Evolutionary conservation across 2,329 filamentous ascomycete species (phyloP), one percentile per base, ranked within the genome.

Genomic region (Penicillium polonicum): DNA sequence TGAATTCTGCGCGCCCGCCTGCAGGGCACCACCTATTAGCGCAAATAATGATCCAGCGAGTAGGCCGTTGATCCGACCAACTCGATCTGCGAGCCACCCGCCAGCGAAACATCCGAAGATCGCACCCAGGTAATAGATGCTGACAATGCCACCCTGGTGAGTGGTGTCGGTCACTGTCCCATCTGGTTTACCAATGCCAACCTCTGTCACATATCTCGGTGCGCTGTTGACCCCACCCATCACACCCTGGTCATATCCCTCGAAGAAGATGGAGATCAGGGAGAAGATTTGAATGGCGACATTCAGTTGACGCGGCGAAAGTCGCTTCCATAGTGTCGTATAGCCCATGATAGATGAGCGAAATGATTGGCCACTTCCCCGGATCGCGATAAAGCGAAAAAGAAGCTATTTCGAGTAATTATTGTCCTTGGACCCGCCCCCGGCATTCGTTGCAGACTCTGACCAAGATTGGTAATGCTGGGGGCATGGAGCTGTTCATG

Each of bases 181-280:
- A 61, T 79, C 75, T 0, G 74, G 48, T 23, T 52, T 57, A 17
- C 81, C 80, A 45, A 83, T 82, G 44, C 75, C 74, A 9, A 81
- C 78, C 39, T 64, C 54, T 0, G 60, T 64, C 15, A 73, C 65
- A 45, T 80, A 80, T 36, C 67, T 66, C 0, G 72, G 69, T 12
- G 76, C 64, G 42, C 67, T 63, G 57, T 80, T 83, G 48, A 83
- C 79, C 41, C 78, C 78, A 48, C 81, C 80, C 75, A 82, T 79
- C n/a, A 83, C 80, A 51, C 81, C 81, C 62, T 83, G 81, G 58
- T 83, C 79, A 69, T 83, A 84, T 21, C 81, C 81, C 49, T 74
- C 71, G 60, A 74, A 74, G 63, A 74, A 73, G 12, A 75, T 73
- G 5, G 64, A 70, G 17, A 74, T 55, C 5, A 74, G 60, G 3